Evolutionary conservation across 1,284 basidiomycete genomes (phyloP), one percentile per base, ranked within the genome.

Genomic region (Cerioporus squamosus): DNA sequence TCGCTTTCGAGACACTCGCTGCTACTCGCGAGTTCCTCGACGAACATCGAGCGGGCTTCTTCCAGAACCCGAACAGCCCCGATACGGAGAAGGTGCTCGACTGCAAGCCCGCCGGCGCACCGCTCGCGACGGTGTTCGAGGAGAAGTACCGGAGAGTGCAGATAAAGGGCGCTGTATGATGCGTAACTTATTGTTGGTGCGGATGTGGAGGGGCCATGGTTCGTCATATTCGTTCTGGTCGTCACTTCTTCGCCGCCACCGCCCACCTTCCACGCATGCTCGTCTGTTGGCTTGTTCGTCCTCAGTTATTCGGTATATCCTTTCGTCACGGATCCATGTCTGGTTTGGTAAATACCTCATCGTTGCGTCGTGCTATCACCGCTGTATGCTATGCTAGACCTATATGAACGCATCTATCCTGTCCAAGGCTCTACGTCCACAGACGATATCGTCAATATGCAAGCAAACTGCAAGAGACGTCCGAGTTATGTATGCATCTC

Each of bases 1-100:
- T 99, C 57, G 93, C 87, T 23, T 98, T 97, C 75, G 91, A 94
- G 20, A 78, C 81, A 14, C 69, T 86, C 42, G 75, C 82, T 49
- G 85, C 87, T 48, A 81, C 90, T 9, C 81, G 86, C 68, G 76
- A 81, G 51, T 98, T 97, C 74, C 79, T 99, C 24, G 72, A 75
- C 58, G 76, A 84, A 51, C 90, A 95, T 74, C 78, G 84, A 44
- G 90, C 88, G 5, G 86, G 85, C 22, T 77, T 81, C 60, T 97
- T 90, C 78, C 81, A 82, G 62, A 84, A 91, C 66, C 84, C 86
- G 22, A 80, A 79, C 64, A 77, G 72, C 59, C 76, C 82, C 18
- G 87, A 90, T 70, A 68, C 66, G 24, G 78, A 88, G 61, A 88
- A 88, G 73, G 74, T 80, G 48, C 67, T 93, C 56, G 88, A 91